Evolutionary conservation across 495 filamentous ascomycete genomes (phyloP).

Genomic region (Xylaria nigripes): DNA sequence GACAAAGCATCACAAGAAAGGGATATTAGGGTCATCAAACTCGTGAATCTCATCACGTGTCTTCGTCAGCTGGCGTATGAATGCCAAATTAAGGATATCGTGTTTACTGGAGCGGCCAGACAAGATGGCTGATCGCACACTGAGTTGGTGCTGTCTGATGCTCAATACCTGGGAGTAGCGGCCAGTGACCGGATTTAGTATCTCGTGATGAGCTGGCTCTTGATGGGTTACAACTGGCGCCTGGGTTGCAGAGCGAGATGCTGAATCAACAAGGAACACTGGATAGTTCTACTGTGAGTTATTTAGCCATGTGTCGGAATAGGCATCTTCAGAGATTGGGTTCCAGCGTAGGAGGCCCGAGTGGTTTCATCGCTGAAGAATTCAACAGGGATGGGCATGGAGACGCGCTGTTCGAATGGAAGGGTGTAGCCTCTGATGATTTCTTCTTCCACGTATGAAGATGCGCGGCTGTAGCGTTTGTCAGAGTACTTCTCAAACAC

Average conservation of each 20-base stretch:
- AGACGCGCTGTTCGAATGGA: constrained; percentile 18
- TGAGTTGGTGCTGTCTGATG: no score
- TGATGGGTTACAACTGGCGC: neutral
- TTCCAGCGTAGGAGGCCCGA: neutral
- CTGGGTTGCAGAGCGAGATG: neutral
- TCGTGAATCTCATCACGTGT: constrained; percentile 7
- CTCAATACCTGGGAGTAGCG: no score
- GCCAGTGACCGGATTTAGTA: neutral
- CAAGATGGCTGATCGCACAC: neutral
- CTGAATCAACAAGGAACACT: neutral
- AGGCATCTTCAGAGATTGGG: constrained; percentile 23
- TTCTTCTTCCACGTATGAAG: constrained; percentile 68
- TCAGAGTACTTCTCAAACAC: constrained; percentile 89
- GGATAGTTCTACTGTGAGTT: neutral
- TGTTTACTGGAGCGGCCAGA: neutral
- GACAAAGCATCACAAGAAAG: constrained; percentile 8
- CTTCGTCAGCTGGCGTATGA: constrained; percentile 5
- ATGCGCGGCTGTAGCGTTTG: constrained; percentile 71
- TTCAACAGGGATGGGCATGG: neutral
- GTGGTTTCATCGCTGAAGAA: constrained; percentile 1
- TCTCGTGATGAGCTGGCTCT: neutral
- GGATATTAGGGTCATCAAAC: constrained; percentile 5
- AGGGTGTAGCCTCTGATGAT: constrained; percentile 49
- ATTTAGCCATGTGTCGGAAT: constrained; percentile 29
- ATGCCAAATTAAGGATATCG: constrained; percentile 9